Base-by-base conservation (phyloP, 163 green algal genomes). In the Chlamydomonas reinhardtii region DNA sequence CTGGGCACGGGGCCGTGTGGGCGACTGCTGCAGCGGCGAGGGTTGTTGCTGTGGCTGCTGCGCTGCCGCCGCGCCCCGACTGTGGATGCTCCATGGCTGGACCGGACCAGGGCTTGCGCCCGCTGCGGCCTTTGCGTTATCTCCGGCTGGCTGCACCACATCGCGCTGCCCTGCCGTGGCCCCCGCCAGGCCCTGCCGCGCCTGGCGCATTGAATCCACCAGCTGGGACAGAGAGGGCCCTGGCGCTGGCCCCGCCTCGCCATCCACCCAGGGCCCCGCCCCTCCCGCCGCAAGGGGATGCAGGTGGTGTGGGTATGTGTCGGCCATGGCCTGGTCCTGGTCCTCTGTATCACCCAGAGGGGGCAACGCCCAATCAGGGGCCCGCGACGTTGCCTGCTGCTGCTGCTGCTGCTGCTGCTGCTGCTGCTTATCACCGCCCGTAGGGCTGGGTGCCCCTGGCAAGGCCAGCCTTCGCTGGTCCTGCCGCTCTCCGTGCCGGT, bases 181-280 rank as follows among this genome's bases (percentile, higher is more conserved):
- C 0, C 9, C n/a, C 65, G 37, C 27, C 9, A 85, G 68, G 64
- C 69, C 66, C 68, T 85, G 25, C 14, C 79, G 68, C 4, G 34
- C 68, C 32, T 78, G 34, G 15, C 54, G 68, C 68, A 85, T n/a
- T 2, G 24, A 69, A 1, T 71, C 54, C 5, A 77, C 59, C 19
- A 85, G 68, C 79, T 85, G 79, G 1, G 79, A 72, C 22, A 85
- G 66, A n/a, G 79, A 85, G 1, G 78, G 78, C 48, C 27, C 39
- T 48, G 39, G 39, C 78, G 0, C 6, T 56, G 48, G 16, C 54
- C 14, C 9, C 16, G n/a, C 4, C 20, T 22, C 19, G 56, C 8
- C 56, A 14, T 25, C 56, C 17, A 6, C 5, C 56, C 19, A 6
- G 19, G 56, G 8, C 4, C 19, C 56, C 56, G 56, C 56, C 5